Base-by-base conservation (phyloP, 2,329 filamentous ascomycete species). In the Coniochaeta sp. region DNA sequence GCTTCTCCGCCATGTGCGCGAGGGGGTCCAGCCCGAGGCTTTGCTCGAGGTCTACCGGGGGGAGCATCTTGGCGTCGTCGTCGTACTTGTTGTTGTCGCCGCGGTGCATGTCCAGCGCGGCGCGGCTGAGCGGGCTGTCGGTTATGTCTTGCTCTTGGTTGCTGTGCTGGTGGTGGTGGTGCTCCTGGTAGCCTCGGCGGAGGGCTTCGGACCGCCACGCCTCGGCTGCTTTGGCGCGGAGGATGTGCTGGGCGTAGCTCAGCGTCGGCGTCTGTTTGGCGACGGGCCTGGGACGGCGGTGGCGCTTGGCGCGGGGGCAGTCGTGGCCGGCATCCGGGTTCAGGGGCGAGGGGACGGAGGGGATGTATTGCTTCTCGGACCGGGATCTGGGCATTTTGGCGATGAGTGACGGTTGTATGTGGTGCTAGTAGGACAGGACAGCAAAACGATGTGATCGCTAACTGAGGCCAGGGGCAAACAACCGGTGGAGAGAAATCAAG, bases 211-310 rank as follows among this genome's bases (percentile, higher is more conserved):
- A 72, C 19, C 67, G 70, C 75, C 75, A 77, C 6, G 76, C 76
- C 58, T 69, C 68, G 5, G 73, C 75, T 1, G 75, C 77, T 63
- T 78, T 78, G 60, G 73, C 69, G 30, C 77, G 70, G 60, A 79
- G 71, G 19, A 79, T 65, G 32, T 68, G 69, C 64, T 79, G 70
- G 0, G 75, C 73, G 24, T 77, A 76, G 60, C 77, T 78, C 58
- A 71, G 62, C 38, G 62, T 57, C 55, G 63, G 40, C 12, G 65
- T 40, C 60, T 44, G 47, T 52, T 30, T 52, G 6, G 22, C 26
- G 24, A 60, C 26, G 2, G 54, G 26, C 28, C 32, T 60, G 22
- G 28, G 54, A 16, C 69, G 19, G 36, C 26, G 24, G 47, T 52
- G 47, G 26, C n/a, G 2, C 19, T 44, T 57, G 22, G 34, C 22